These are phyloP conservation scores for Lentithecium fluviatile DNA, from an alignment of 495 filamentous ascomycete species.

Conservation along the genomic window DNA sequence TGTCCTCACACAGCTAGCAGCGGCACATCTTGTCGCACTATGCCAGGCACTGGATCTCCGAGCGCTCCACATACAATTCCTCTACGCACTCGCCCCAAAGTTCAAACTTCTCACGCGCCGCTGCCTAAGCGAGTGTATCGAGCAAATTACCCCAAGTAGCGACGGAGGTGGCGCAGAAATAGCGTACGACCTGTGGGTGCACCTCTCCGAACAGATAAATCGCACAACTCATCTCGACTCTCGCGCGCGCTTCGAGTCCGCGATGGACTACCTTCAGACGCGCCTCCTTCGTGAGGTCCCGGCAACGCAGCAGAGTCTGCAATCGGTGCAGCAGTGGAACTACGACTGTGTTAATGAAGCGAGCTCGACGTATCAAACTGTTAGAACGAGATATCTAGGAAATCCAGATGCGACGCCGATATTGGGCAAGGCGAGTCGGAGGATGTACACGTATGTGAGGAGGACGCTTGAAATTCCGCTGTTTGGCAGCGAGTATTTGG, in stretches of 20 bases:
- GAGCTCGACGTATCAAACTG: background rate
- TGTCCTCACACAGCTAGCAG: slow-evolving; percentile 53
- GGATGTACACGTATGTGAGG: slow-evolving; percentile 8
- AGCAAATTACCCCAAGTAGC: background rate
- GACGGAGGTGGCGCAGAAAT: slow-evolving; percentile 4
- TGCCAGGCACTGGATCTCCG: slow-evolving; percentile 51
- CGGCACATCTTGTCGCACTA: slow-evolving; percentile 52
- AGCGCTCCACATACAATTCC: slow-evolving; percentile 33
- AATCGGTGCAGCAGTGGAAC: slow-evolving; percentile 7
- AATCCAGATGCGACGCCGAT: slow-evolving; percentile 6
- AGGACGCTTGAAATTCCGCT: slow-evolving; percentile 6
- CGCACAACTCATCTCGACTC: slow-evolving; percentile 11
- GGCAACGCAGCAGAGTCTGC: background rate
- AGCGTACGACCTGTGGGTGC: slow-evolving; percentile 12
- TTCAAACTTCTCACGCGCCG: slow-evolving; percentile 3
- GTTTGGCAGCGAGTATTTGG: slow-evolving; percentile 12
- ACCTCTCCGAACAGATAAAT: slow-evolving; percentile 3
- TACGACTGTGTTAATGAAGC: slow-evolving; percentile 6
- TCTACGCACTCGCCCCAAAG: slow-evolving; percentile 5
- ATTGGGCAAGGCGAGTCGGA: background rate
- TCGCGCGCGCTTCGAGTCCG: background rate
- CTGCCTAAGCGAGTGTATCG: slow-evolving; percentile 9
- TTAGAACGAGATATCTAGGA: background rate
- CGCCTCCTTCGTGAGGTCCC: slow-evolving; percentile 2
- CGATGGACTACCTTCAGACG: slow-evolving; percentile 6